Conservation (phyloP, 768 basidiomycete genomes). For the Panaeolus papilionaceus region DNA sequence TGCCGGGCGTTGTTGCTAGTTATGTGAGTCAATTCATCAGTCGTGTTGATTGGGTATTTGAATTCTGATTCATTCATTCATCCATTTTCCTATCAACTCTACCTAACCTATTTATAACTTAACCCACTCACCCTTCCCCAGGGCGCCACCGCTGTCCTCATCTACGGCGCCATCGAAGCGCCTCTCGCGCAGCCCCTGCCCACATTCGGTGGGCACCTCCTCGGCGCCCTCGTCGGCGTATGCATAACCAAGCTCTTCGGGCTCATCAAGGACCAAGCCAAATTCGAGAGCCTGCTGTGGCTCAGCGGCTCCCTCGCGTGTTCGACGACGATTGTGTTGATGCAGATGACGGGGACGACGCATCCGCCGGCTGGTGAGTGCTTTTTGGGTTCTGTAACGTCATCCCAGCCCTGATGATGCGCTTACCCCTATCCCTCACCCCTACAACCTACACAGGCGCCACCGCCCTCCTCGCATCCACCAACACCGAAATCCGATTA, state of each 20-base stretch:
- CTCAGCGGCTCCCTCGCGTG: slow-evolving; percentile 53
- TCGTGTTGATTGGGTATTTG: no score
- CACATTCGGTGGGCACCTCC: slow-evolving; percentile 57
- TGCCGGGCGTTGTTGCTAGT: slow-evolving; percentile 54
- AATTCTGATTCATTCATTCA: no score
- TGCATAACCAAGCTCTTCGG: slow-evolving; percentile 58
- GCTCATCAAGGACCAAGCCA: slow-evolving; percentile 47
- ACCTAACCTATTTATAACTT: background rate
- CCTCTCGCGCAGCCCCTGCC: slow-evolving; percentile 60
- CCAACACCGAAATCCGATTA: slow-evolving; percentile 46
- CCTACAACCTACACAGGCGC: slow-evolving; percentile 42
- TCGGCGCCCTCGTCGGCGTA: slow-evolving; percentile 54
- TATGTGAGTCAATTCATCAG: slow-evolving; percentile 42
- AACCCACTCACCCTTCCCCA: slow-evolving; percentile 26
- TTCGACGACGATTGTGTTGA: slow-evolving; percentile 47
- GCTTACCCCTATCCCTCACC: no score
- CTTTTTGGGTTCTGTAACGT: no score
- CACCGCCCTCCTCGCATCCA: slow-evolving; percentile 56
- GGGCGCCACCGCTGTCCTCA: slow-evolving; percentile 62
- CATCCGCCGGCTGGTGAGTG: slow-evolving; percentile 59
- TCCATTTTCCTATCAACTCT: no score
- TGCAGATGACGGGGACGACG: slow-evolving; percentile 58
- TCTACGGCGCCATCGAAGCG: slow-evolving; percentile 58
- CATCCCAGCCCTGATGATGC: no score
- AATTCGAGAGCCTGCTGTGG: slow-evolving; percentile 53